Conservation (phyloP, 2,329 filamentous ascomycete species). For the Cladobotryum protrusum region DNA sequence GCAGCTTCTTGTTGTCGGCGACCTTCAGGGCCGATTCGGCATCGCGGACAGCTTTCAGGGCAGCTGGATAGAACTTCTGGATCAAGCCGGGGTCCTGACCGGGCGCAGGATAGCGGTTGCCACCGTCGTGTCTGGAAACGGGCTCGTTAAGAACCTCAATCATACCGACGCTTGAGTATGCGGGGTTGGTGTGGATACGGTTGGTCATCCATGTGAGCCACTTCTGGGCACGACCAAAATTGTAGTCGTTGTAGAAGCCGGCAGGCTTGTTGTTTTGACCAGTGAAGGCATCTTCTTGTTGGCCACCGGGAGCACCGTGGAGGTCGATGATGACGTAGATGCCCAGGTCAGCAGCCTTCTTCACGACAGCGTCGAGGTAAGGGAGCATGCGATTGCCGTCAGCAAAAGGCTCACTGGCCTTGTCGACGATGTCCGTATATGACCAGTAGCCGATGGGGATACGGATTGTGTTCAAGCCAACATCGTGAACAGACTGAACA, state of each 20-base stretch:
- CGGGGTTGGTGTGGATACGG: constrained; percentile 41
- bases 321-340: constrained; percentile 26
- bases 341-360: constrained; percentile 26
- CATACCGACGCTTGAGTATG: constrained; percentile 52
- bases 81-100: constrained; percentile 17
- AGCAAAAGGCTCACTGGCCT: constrained; percentile 42
- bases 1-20: constrained; percentile 21
- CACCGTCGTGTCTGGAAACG: constrained; percentile 22
- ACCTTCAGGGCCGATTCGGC: constrained; percentile 16
- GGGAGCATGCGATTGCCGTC: constrained; percentile 22
- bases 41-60: constrained; percentile 19
- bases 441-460: constrained; percentile 52
- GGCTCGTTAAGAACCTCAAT: constrained; percentile 49
- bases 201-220: constrained; percentile 52
- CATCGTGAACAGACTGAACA: constrained; percentile 44
- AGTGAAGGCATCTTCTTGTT: constrained; percentile 38
- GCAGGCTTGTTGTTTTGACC: constrained; percentile 30
- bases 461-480: constrained; percentile 47
- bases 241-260: constrained; percentile 49
- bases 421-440: constrained; percentile 40
- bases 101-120: constrained; percentile 18
- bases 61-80: constrained; percentile 18
- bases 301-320: constrained; percentile 44
- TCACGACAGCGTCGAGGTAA: constrained; percentile 25
- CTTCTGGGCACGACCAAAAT: constrained; percentile 48